A percentile compares a stretch with the other conserved stretches of the same genome.
phyloP scores from a whole-genome alignment of 2,329 filamentous ascomycete genomes.

The Trichoderma asperellum region DNA sequence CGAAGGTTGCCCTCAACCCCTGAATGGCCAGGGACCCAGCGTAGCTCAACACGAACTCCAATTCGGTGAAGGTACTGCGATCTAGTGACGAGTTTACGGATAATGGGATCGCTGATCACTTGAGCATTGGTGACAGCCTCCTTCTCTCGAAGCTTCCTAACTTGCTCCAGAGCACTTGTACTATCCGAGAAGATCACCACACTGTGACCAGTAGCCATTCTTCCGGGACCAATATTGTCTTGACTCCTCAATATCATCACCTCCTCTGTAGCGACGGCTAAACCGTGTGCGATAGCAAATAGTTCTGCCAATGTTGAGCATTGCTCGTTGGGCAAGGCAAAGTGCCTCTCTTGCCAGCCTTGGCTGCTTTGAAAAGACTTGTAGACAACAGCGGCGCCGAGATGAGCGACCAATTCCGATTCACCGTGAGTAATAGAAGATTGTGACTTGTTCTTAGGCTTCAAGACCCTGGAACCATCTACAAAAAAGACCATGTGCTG shows the following conservation, averaged over 20 bases:
- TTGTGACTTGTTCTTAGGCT: not conserved
- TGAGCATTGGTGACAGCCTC: rapidly evolving
- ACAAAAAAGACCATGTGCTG: not conserved
- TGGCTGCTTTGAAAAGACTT: not conserved
- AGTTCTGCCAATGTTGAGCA: rapidly evolving
- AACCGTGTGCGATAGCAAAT: not conserved
- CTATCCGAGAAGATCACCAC: not conserved
- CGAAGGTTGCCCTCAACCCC: not conserved
- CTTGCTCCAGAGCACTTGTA: not conserved
- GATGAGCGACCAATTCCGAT: rapidly evolving
- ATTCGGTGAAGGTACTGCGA: not conserved
- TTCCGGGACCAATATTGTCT: not conserved
- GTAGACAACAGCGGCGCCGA: not conserved
- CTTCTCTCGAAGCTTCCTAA: not conserved
- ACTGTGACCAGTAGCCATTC: not conserved
- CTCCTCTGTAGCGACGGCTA: not conserved
- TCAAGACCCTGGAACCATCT: not conserved
- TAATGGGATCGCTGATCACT: not conserved
- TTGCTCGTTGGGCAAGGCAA: not conserved
- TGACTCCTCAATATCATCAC: no score
- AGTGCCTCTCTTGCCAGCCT: not conserved
- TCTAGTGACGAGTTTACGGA: not conserved
- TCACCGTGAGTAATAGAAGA: not conserved
- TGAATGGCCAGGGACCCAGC: not conserved
- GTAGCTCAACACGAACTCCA: not conserved